Conservation (phyloP, 179 eudicot genomes). For the Corrigiola litoralis region DNA sequence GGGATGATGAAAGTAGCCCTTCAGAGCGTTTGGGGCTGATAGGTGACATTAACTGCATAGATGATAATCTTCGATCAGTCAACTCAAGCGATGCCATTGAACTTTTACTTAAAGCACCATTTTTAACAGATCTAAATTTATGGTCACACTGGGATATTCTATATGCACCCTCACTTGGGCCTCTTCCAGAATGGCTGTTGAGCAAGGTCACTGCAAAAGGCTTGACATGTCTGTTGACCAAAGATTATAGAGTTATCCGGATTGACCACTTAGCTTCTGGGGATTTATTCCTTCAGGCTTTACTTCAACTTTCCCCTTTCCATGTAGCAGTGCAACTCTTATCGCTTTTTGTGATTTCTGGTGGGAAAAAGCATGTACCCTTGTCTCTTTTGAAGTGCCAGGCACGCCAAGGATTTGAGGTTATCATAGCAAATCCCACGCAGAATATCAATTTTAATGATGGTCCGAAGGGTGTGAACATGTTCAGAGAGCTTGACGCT, state of each 20-base stretch:
- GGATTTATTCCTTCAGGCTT: conserved; percentile 65
- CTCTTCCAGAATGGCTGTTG: conserved; percentile 70
- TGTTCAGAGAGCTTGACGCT: too few species aligned
- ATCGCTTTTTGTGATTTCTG: conserved; percentile 66
- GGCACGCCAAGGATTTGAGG: conserved; percentile 71
- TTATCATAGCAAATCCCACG: conserved; percentile 37
- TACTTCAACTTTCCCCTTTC: conserved; percentile 66
- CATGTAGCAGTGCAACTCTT: conserved; percentile 66
- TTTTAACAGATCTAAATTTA: conserved; percentile 57
- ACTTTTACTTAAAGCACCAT: conserved; percentile 66
- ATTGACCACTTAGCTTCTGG: conserved; percentile 64
- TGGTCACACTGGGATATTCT: conserved; percentile 87
- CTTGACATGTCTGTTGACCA: conserved; percentile 64
- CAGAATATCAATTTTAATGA: conserved; percentile 16
- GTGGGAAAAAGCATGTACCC: conserved; percentile 68
- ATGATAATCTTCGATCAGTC: conserved; percentile 28
- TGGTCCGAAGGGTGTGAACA: conserved; percentile 14
- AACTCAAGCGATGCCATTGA: conserved; percentile 63
- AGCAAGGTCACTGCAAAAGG: conserved; percentile 57
- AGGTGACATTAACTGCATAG: conserved; percentile 16
- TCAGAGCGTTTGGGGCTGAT: conserved; percentile 16
- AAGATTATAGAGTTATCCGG: conserved; percentile 62
- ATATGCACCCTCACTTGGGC: conserved; percentile 85
- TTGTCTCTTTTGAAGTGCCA: conserved; percentile 67
- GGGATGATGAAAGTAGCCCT: conserved; percentile 21